Evolutionary conservation across 805 yeast genomes (phyloP), one percentile per base, ranked within the genome.

Genomic region (Suhomyces tanzawaensis): DNA sequence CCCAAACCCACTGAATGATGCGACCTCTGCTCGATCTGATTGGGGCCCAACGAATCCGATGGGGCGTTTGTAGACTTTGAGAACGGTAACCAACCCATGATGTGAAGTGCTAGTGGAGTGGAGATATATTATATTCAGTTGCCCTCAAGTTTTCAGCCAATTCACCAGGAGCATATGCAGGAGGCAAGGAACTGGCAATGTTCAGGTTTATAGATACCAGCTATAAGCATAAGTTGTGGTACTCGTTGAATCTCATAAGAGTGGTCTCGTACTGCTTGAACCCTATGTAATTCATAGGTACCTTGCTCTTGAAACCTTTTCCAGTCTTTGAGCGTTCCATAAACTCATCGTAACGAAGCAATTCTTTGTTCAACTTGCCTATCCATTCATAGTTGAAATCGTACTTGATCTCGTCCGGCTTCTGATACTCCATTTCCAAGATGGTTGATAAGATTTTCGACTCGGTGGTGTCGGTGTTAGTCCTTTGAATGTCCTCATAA

Each of bases 221-320:
- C 42, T 45, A 61, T 9, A 63, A 46, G 37, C 66, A 62, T 27
- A 60, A 29, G 16, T 47, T 39, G 27, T 48, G 50, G 31, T 36
- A 32, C 42, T 64, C 66, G 40, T 62, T 61, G 19, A 64, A 44
- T 24, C 56, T 40, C 62, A 60, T 57, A 12, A 58, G 13, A 6
- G 48, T 51, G n/a, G 40, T 32, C 31, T 58, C 58, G 30, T 54
- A 55, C 19, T 59, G 56, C 23, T 39, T 36, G 36, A 48, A 60
- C 4, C 64, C 64, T 12, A 54, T 40, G 12, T 32, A 27, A 9
- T 39, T 31, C 42, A 44, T 29, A 0, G 40, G 39, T 12, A 25
- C 21, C 14, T 29, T 39, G 36, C 17, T 23, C 34, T 36, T 24
- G 29, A 32, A 22, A 13, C 38, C 21, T 37, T 43, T 42, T 13